A percentile compares a stretch with the other conserved stretches of the same genome.
Evolutionary conservation across 2,329 filamentous ascomycete species (phyloP).

Genomic region (Verruconis gallopava): DNA sequence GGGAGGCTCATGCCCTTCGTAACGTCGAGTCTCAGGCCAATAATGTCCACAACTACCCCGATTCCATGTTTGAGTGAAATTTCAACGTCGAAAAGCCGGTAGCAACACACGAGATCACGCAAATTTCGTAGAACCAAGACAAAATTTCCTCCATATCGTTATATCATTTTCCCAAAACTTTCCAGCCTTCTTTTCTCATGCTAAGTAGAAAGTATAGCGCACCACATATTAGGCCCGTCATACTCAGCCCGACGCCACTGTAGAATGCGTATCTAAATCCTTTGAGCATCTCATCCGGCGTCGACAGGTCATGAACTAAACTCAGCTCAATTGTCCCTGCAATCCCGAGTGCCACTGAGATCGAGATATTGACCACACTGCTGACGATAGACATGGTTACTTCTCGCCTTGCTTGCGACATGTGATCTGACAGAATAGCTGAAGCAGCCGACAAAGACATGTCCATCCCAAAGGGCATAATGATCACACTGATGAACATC

Average conservation of each 20-base stretch:
- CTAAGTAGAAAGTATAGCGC: slow-evolving; percentile 15
- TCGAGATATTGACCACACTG: slow-evolving; percentile 18
- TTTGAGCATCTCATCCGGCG: neutral
- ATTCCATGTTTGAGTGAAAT: too few relatives aligned
- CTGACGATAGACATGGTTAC: slow-evolving; percentile 17
- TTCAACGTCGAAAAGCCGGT: too few relatives aligned
- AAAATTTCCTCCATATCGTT: too few relatives aligned
- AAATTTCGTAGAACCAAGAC: too few relatives aligned
- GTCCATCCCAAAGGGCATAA: slow-evolving; percentile 15
- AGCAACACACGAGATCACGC: too few relatives aligned
- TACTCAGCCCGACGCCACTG: slow-evolving; percentile 15
- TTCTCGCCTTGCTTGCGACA: slow-evolving; percentile 18
- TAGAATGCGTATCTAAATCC: slow-evolving; percentile 14
- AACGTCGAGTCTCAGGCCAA: too few relatives aligned
- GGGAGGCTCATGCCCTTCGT: too few relatives aligned
- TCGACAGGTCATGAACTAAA: neutral
- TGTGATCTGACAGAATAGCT: slow-evolving; percentile 18
- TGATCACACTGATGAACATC: slow-evolving; percentile 19
- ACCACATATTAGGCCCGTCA: slow-evolving; percentile 15
- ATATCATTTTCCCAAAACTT: slow-evolving; percentile 15
- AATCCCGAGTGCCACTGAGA: slow-evolving; percentile 13
- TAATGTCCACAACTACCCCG: too few relatives aligned
- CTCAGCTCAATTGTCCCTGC: slow-evolving; percentile 11
- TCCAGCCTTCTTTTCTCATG: slow-evolving; percentile 15
- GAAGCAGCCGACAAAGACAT: slow-evolving; percentile 18